phyloP scores from a whole-genome alignment of 2,329 filamentous ascomycete species.

The Claviceps pusilla region DNA sequence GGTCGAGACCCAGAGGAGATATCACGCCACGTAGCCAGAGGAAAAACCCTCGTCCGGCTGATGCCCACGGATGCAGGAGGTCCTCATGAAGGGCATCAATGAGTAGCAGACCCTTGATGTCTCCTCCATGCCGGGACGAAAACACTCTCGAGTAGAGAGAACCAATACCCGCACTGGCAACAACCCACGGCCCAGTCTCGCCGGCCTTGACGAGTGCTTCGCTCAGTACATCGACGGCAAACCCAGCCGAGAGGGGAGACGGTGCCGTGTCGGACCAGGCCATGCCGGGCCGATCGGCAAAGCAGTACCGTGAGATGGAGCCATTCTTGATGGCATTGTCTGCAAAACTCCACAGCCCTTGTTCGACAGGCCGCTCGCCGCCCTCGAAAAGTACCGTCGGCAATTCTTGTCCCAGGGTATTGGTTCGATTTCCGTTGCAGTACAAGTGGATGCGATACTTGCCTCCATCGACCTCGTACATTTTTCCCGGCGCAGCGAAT shows the following conservation, averaged over 20 bases:
- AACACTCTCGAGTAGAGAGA: slow-evolving; percentile 86
- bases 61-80: slow-evolving; percentile 52
- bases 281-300: slow-evolving; percentile 82
- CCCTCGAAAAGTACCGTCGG: slow-evolving; percentile 79
- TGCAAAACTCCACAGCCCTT: slow-evolving; percentile 66
- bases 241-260: slow-evolving; percentile 82
- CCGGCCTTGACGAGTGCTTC: slow-evolving; percentile 69
- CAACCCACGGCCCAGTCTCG: slow-evolving; percentile 77
- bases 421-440: slow-evolving; percentile 57
- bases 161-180: slow-evolving; percentile 75
- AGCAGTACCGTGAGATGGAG: slow-evolving; percentile 80
- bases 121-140: slow-evolving; percentile 60
- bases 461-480: slow-evolving; percentile 65
- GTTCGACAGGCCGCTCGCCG: slow-evolving; percentile 64
- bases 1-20: slow-evolving; percentile 73
- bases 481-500: slow-evolving; percentile 55
- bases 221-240: slow-evolving; percentile 77
- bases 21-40: slow-evolving; percentile 79
- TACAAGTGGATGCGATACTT: slow-evolving; percentile 80
- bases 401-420: slow-evolving; percentile 34
- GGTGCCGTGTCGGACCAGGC: slow-evolving; percentile 83
- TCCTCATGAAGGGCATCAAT: slow-evolving; percentile 86
- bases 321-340: slow-evolving; percentile 62
- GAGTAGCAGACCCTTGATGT: slow-evolving; percentile 65
- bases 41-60: slow-evolving; percentile 57